Evolutionary conservation across 768 basidiomycete species (phyloP).

Genomic region (Tricholoma bakamatsutake): DNA sequence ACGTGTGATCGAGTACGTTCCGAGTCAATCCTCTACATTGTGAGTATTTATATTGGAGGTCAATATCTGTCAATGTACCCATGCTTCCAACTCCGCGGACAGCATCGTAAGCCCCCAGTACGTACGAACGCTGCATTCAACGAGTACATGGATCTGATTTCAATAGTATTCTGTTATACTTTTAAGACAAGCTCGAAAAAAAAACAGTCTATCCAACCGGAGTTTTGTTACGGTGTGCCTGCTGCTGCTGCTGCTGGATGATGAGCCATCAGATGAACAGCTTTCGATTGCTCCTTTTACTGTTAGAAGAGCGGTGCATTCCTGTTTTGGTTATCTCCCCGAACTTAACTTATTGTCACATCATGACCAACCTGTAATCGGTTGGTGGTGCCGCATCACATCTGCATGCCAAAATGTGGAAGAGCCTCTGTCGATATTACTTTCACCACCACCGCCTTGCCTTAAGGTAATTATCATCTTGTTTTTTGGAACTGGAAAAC

Average conservation of each 20-base stretch:
- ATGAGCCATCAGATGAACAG: neutral
- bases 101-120: too few relatives aligned
- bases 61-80: too few relatives aligned
- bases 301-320: neutral
- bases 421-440: neutral
- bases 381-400: neutral
- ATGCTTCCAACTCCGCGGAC: too few relatives aligned
- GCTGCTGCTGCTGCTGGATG: too few relatives aligned
- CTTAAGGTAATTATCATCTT: neutral
- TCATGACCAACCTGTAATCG: neutral
- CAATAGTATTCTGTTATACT: neutral
- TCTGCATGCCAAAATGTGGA: neutral
- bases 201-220: neutral
- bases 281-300: neutral
- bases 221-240: neutral
- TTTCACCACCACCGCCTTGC: neutral
- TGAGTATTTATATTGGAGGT: too few relatives aligned
- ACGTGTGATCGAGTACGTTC: too few relatives aligned
- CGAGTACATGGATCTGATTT: neutral
- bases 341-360: neutral
- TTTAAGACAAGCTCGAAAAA: neutral
- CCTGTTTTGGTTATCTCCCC: neutral
- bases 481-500: neutral
- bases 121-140: too few relatives aligned
- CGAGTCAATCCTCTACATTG: too few relatives aligned